Evolutionary conservation across 345 rosid genomes (phyloP), one percentile per base, ranked within the genome.

Genomic region (Arabidopsis suecica): DNA sequence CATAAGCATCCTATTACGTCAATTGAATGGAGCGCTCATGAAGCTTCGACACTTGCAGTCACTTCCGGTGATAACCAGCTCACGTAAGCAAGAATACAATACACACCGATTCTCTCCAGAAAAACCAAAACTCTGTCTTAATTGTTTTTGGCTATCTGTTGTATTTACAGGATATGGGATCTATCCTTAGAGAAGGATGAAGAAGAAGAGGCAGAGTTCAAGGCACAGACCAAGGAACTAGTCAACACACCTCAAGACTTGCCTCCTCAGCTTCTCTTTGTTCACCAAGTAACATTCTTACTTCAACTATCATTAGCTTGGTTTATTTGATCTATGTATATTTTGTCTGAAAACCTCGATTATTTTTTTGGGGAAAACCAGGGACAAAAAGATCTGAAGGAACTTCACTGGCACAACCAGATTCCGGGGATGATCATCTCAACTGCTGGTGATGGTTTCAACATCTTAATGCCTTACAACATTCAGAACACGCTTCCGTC

Each of bases 351-450:
- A 34, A 58, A 58, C 33, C 28, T 64, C 18, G 18, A 16, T 16
- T 9, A 0, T 18, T 12, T 44, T 62, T 36, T 36, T 1, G 4
- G 3, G 32, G 7, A 45, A 50, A 50, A 51, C 1, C 66, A 91
- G 97, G 97, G 99, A 14, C 99, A 95, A 64, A 88, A 88, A 28
- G 93, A 95, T 81, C 81, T 89, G 88, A 95, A 92, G 83, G 99
- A 95, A 79, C 88, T 92, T 71, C 99, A 92, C 50, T 95, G 98
- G 98, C 97, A 95, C 56, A 45, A 82, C 65, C 97, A 92, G 85
- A 87, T 95, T 69, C 97, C 99, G 0, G 99, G 97, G 63, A 95
- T 92, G 99, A 40, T 92, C 2, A 91, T 92, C 51, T 87, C 96
- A 7, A 92, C 94, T 3, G 96, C 97, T 20, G 81, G 78, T 0